Conservation (phyloP, 2,329 filamentous ascomycete species). For the Neophaeococcomyces mojaviensis region DNA sequence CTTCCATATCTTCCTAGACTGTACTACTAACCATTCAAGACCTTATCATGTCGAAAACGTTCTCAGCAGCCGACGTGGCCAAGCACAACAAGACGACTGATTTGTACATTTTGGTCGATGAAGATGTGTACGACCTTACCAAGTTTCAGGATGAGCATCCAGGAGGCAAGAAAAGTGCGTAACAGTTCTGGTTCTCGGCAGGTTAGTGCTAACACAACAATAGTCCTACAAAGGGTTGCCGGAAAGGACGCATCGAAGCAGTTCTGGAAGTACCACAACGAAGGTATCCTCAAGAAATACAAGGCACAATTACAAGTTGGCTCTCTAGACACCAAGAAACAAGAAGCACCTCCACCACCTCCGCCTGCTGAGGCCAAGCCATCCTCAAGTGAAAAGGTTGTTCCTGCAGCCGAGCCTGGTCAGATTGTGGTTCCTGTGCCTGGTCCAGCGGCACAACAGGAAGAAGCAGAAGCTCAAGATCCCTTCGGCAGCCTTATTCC, state of each 20-base stretch:
- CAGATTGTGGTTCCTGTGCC: constrained; percentile 39
- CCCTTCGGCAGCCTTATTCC: constrained; percentile 74
- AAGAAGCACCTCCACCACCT: constrained; percentile 45
- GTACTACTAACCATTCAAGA: constrained; percentile 1
- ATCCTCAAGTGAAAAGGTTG: constrained; percentile 43
- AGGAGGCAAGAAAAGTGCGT: constrained; percentile 64
- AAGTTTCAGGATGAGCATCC: constrained; percentile 81
- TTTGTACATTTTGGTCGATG: constrained; percentile 84
- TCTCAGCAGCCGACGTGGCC: constrained; percentile 76
- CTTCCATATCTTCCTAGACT: neutral
- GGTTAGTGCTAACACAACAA: constrained; percentile 9
- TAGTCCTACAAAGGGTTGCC: constrained; percentile 57
- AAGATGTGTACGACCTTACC: constrained; percentile 92
- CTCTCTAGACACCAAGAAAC: constrained; percentile 80
- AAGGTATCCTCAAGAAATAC: constrained; percentile 56
- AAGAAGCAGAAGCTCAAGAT: constrained; percentile 68
- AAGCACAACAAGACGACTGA: constrained; percentile 82
- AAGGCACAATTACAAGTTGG: constrained; percentile 53
- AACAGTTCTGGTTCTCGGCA: constrained; percentile 22
- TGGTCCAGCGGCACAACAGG: constrained; percentile 34
- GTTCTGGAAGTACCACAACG: constrained; percentile 60
- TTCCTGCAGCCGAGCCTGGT: constrained; percentile 55
- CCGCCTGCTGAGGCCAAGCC: constrained; percentile 38
- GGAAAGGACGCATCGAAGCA: constrained; percentile 63
- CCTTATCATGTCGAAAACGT: constrained; percentile 72